phyloP scores from a whole-genome alignment of 768 basidiomycete species.

The Leucogyrophana mollusca region DNA sequence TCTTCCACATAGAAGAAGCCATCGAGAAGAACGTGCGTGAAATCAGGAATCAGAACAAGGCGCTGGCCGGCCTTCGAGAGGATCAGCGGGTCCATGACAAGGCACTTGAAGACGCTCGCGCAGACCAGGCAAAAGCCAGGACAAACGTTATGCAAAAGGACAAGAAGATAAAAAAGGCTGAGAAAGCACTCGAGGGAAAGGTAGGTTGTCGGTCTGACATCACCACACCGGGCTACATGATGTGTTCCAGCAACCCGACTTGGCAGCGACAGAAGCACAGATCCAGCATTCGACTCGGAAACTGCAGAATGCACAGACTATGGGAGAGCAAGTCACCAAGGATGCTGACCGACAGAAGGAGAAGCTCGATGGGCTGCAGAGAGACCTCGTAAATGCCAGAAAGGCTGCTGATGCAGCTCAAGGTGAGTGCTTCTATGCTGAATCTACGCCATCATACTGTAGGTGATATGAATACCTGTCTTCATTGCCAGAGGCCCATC shows the following conservation, averaged over 20 bases:
- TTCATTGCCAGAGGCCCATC: conserved; percentile 77
- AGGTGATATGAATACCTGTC: no score
- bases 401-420: conserved; percentile 75
- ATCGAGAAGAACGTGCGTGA: conserved; percentile 70
- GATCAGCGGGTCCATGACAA: conserved; percentile 72
- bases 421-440: conserved; percentile 44
- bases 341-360: conserved; percentile 52
- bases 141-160: conserved; percentile 80
- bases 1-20: conserved; percentile 86
- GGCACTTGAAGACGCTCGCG: conserved; percentile 68
- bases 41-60: conserved; percentile 73
- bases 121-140: conserved; percentile 78
- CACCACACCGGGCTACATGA: neutral
- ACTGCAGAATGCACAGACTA: conserved; percentile 63
- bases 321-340: conserved; percentile 60
- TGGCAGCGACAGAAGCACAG: conserved; percentile 82
- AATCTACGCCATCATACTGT: no score
- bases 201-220: conserved; percentile 36
- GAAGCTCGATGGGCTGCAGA: conserved; percentile 54
- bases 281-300: conserved; percentile 85
- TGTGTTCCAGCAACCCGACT: conserved; percentile 69
- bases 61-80: conserved; percentile 63
- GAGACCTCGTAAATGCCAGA: conserved; percentile 66
- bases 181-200: conserved; percentile 84
- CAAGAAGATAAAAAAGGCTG: conserved; percentile 84